Evolutionary conservation across 2,329 filamentous ascomycete species (phyloP).

Genomic region (Cercospora citrullina): DNA sequence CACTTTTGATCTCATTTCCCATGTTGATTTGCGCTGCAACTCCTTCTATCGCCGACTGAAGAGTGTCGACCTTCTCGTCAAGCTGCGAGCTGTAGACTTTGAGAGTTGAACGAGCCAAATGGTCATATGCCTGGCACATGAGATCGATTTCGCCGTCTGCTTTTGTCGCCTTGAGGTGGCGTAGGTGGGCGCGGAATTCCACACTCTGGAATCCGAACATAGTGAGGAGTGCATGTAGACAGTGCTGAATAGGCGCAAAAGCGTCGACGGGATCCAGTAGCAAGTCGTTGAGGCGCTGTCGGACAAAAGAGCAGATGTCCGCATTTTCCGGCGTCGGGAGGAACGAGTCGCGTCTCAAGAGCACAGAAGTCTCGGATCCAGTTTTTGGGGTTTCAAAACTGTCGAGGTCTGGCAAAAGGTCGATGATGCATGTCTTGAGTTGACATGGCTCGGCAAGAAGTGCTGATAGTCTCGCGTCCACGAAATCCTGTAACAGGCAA

Average conservation of each 20-base stretch:
- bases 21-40: constrained; percentile 2
- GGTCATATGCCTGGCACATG: constrained; percentile 14
- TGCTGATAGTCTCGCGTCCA: background rate
- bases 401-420: background rate
- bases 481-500: background rate
- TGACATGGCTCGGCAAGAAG: background rate
- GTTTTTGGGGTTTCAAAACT: background rate
- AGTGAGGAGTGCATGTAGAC: background rate
- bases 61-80: background rate
- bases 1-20: background rate
- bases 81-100: constrained; percentile 11
- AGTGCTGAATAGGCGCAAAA: constrained; percentile 10
- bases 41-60: background rate
- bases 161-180: background rate
- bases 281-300: constrained; percentile 4
- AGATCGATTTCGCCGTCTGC: background rate
- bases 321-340: background rate
- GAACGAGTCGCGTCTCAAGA: constrained; percentile 5
- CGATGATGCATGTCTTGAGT: constrained; percentile 3
- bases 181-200: constrained; percentile 1
- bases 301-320: constrained; percentile 8
- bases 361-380: background rate
- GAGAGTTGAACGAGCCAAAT: background rate
- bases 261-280: constrained; percentile 5
- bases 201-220: background rate